Base-by-base conservation (phyloP, 768 basidiomycete species). In the Auriscalpium vulgare region DNA sequence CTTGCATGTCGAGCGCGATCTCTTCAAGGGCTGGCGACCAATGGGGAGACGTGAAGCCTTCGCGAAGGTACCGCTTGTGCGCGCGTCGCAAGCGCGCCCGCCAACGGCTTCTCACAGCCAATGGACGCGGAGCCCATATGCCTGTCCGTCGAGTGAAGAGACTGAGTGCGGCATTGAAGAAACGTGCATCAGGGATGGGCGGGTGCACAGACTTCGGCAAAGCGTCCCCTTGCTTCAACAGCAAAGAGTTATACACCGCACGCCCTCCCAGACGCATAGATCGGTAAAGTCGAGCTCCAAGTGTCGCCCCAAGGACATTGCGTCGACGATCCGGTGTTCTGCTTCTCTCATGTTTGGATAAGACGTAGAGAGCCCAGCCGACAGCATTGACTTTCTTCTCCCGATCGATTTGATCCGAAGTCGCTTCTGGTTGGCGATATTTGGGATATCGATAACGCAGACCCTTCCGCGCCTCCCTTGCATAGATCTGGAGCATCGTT, bases 401-500 rank as follows among this genome's bases (percentile, higher is more conserved):
- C 8, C 13, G 23, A 14, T 14, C n/a, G 16, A 11, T 37, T 19
- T 14, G 21, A 16, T 21, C 10, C 29, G 21, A 35, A 10, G 29
- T 37, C 5, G 40, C 40, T 17, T 8, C 19, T 1, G 4, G 29
- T 44, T 19, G 13, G 23, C 16, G 47, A 13, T 47, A 5, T 19
- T 13, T 16, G 11, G 23, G 17, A 23, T 21, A 35, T 21, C 52
- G 44, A 29, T 35, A 17, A 21, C 17, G 23, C 1, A 54, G 34
- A 19, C 45, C 53, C 53, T 54, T 53, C 10, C 52, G 52, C n/a
- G 74, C 75, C 64, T 80, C 77, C 4, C 65, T 62, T 1, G 71
- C 76, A 59, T 87, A 89, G 36, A 79, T 71, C 48, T 82, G 75
- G 55, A 92, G 66, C 82, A 91, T 88, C 50, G 79, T 70, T 2